Percentiles rank a stretch among this genome's conserved stretches.
Evolutionary conservation across 2,329 filamentous ascomycete species (phyloP).

Genomic region (Gaeumannomyces tritici): DNA sequence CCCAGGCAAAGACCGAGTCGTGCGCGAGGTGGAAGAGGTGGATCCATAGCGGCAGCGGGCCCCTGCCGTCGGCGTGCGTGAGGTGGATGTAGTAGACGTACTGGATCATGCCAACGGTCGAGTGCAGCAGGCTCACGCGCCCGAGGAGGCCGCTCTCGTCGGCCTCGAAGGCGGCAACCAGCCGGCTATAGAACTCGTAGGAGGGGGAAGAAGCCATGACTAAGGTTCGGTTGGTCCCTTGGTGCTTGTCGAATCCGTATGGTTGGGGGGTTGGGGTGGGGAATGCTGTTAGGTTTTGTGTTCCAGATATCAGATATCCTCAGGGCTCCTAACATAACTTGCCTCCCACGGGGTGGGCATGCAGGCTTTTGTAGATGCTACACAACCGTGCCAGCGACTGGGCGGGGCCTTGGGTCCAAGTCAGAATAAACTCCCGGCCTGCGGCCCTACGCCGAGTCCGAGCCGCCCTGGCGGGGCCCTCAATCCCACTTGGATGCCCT

Average conservation of each 20-base stretch:
- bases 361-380: too few species aligned
- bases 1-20: conserved; percentile 8
- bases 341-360: too few species aligned
- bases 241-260: too few species aligned
- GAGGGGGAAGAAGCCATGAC: background rate
- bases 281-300: too few species aligned
- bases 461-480: too few species aligned
- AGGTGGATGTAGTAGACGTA: conserved; percentile 8
- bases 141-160: background rate
- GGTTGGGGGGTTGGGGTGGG: background rate
- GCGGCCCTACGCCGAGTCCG: too few species aligned
- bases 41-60: conserved; percentile 11
- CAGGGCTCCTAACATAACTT: background rate
- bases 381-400: too few species aligned
- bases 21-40: conserved; percentile 11
- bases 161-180: conserved; percentile 1
- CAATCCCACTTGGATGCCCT: too few species aligned
- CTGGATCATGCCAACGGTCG: conserved; percentile 7
- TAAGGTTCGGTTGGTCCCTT: background rate
- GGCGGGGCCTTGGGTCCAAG: too few species aligned
- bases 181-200: background rate
- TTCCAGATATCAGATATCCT: background rate
- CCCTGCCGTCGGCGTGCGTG: conserved; percentile 6
- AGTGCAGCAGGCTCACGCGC: conserved; percentile 1
- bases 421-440: too few species aligned